Evolutionary conservation across 2,329 filamentous ascomycete genomes (phyloP).

Genomic region (Ophiostoma perfectum): DNA sequence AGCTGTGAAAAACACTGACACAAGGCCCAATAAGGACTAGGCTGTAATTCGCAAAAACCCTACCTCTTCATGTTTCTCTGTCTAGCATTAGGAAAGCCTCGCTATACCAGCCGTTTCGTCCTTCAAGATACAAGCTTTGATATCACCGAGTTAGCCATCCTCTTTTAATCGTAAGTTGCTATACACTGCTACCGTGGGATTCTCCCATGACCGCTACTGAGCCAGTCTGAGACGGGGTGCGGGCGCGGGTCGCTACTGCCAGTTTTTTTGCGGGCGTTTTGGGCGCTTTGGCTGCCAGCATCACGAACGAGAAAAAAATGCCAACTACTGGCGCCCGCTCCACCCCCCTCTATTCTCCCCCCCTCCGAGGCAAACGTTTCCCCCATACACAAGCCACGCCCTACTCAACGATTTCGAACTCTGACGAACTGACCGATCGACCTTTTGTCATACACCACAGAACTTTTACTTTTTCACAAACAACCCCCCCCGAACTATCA

Average conservation of each 20-base stretch:
- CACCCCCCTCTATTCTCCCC: slow-evolving; percentile 15
- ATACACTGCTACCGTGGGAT: not conserved
- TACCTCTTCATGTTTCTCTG: slow-evolving; percentile 21
- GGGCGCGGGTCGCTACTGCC: not conserved
- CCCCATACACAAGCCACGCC: not conserved
- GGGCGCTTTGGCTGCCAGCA: not conserved
- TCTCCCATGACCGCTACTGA: not conserved
- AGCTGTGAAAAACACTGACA: slow-evolving; percentile 17
- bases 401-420: not conserved
- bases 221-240: not conserved
- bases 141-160: not conserved
- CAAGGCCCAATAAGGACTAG: slow-evolving; percentile 22
- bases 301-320: slow-evolving; percentile 18
- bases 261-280: slow-evolving; percentile 8
- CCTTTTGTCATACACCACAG: slow-evolving; percentile 1
- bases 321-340: slow-evolving; percentile 11
- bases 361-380: slow-evolving; percentile 6
- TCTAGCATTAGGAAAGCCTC: not conserved
- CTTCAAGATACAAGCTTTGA: not conserved
- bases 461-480: not conserved
- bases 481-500: not conserved
- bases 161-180: not conserved
- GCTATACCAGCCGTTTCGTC: not conserved
- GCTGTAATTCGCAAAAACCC: slow-evolving; percentile 20
- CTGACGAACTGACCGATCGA: slow-evolving; percentile 5